A percentile compares a stretch with the other conserved stretches of the same genome.
These are phyloP conservation scores for Nitzschia putrida DNA, from an alignment of 108 stramenopile genomes.

Conservation along the genomic window DNA sequence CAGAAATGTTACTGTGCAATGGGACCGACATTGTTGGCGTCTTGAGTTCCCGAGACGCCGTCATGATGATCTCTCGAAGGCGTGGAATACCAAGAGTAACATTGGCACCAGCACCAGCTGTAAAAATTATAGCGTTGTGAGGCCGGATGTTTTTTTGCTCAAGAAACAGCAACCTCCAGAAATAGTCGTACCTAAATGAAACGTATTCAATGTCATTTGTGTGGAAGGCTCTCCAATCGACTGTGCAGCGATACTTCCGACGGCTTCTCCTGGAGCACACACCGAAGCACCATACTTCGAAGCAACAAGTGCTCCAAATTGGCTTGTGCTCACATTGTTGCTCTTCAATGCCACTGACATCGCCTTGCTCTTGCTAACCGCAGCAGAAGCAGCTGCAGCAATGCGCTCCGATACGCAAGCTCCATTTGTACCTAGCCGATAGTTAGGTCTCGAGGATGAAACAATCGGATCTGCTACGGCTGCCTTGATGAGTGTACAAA, in stretches of 20 bases:
- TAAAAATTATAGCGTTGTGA: background rate
- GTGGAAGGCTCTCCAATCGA: conserved; percentile 98
- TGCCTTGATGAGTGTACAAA: conserved; percentile 65
- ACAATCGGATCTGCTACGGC: conserved; percentile 78
- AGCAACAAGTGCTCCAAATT: conserved; percentile 72
- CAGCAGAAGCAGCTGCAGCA: conserved; percentile 56
- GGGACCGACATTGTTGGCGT: conserved; percentile 98
- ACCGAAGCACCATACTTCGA: conserved; percentile 91
- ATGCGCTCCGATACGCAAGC: conserved; percentile 84
- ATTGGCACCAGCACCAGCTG: conserved; percentile 98
- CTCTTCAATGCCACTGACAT: conserved; percentile 61
- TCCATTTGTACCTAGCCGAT: conserved; percentile 78
- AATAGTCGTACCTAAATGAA: conserved; percentile 76
- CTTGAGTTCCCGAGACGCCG: conserved; percentile 91
- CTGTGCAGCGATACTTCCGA: conserved; percentile 97
- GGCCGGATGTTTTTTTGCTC: background rate
- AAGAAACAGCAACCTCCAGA: background rate
- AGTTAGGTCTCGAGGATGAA: conserved; percentile 46
- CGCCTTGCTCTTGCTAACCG: conserved; percentile 46
- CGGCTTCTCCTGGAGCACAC: conserved; percentile 97
- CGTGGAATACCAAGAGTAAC: conserved; percentile 99
- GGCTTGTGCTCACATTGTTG: conserved; percentile 50
- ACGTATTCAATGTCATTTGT: conserved; percentile 99
- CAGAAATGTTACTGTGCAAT: conserved; percentile 54
- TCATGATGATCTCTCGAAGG: conserved; percentile 99